Evolutionary conservation across 108 stramenopile species (phyloP), one percentile per base, ranked within the genome.

Genomic region (Bacterosira constricta): DNA sequence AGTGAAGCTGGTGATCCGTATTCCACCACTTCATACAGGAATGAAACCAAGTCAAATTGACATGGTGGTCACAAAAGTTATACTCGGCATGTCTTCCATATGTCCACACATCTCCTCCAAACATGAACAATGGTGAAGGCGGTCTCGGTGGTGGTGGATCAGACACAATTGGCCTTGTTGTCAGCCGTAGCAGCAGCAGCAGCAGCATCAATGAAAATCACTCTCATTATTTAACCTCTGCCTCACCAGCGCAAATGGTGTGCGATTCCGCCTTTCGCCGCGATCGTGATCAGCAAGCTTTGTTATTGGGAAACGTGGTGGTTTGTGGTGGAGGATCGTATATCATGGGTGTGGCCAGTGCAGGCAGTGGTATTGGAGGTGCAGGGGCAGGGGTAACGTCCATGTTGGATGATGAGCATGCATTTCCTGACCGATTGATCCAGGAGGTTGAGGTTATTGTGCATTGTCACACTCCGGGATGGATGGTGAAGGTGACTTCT

Each of bases 221-320:
- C 42, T 75, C 71, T 42, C 62, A 62, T 15, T 71, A 66, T 32
- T 23, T 92, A 0, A 88, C 93, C 5, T 81, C 89, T 7, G 62
- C 79, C 20, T 82, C 92, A 12, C 79, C 93, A 27, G 90, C 92
- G 3, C 79, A 82, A 77, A 90, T 96, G 89, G 81, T 96, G 9
- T 90, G 90, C 50, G 95, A 93, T 66, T 74, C 95, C 5, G 95
- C 90, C 23, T 93, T 88, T 73, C 85, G 80, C 5, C 93, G 95
- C 57, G 90, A 93, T 75, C 86, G 92, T 7, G 95, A 96, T 67
- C 95, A 96, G 61, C 95, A 96, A 54, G 88, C 88, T 0, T 51
- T 74, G 6, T 75, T 96, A 25, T 65, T 96, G 37, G 92, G 90
- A 6, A 93, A 91, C 66, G 90, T 93, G 17, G 82, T 96, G 12